Percentiles rank a stretch among this genome's conserved stretches.
These are phyloP conservation scores for Moringa oleifera DNA, from an alignment of 345 rosid species.

Conservation along the genomic window DNA sequence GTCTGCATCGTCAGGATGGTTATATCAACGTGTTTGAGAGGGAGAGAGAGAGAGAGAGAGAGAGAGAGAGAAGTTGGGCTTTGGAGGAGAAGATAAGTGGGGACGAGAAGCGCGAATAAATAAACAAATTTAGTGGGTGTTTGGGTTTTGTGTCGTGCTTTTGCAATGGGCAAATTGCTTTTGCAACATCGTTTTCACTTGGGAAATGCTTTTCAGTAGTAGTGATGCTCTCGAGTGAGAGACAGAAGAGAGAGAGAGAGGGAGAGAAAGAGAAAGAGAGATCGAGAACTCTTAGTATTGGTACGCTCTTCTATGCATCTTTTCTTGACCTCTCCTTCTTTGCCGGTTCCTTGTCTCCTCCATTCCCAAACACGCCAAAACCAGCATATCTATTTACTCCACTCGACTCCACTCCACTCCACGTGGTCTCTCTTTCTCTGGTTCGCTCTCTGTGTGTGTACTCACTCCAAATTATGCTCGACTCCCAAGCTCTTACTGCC, in stretches of 20 bases:
- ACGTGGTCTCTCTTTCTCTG: too few species aligned
- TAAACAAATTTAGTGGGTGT: conserved; percentile 1
- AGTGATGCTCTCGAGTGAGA: background rate
- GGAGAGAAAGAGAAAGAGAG: conserved; percentile 15
- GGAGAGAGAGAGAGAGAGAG: conserved; percentile 16
- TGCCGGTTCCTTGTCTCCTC: conserved; percentile 36
- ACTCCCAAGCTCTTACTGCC: too few species aligned
- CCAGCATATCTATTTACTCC: background rate
- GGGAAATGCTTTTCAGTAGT: background rate
- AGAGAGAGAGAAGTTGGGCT: conserved; percentile 20
- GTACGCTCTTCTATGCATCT: conserved; percentile 32
- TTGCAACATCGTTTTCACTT: background rate
- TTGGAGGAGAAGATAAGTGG: conserved; percentile 33
- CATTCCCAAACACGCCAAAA: conserved; percentile 24
- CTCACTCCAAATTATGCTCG: too few species aligned
- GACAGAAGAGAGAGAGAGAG: too few species aligned
- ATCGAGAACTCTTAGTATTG: conserved; percentile 15
- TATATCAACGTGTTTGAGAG: conserved; percentile 18
- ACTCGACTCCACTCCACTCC: too few species aligned
- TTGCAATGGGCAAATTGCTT: conserved; percentile 2
- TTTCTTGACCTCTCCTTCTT: conserved; percentile 12
- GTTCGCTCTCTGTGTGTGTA: too few species aligned
- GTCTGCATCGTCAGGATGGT: conserved; percentile 36
- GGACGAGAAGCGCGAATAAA: conserved; percentile 18
- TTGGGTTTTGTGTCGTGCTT: background rate